phyloP scores from a whole-genome alignment of 306 rosid species.

The Pterocarpus santalinus region DNA sequence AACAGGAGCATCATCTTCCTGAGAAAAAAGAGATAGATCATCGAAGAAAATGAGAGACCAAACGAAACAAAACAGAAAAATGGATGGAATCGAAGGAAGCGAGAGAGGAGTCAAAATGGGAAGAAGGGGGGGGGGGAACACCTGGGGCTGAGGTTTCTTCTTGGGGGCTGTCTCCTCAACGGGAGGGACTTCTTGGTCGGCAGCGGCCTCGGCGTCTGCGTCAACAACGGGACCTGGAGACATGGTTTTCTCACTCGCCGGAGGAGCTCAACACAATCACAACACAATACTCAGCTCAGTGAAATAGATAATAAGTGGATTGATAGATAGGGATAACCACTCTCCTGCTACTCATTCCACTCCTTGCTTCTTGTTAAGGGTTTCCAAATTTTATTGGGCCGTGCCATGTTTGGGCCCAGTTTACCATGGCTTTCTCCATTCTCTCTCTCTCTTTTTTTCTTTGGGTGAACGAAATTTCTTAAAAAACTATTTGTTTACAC shows the following conservation, averaged over 20 bases:
- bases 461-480: no score
- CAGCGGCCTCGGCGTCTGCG: conserved; percentile 47
- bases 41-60: neutral
- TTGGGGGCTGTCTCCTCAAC: conserved; percentile 57
- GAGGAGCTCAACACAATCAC: neutral
- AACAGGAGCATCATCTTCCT: conserved; percentile 69
- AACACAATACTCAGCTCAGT: neutral
- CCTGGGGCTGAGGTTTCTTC: conserved; percentile 60
- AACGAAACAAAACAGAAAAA: neutral
- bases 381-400: conserved; percentile 50
- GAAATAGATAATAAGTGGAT: neutral
- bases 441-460: neutral
- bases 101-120: neutral
- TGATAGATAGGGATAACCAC: conserved; percentile 28
- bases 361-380: conserved; percentile 23
- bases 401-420: conserved; percentile 28
- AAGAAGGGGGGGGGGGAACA: neutral
- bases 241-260: conserved; percentile 57
- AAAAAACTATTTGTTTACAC: no score
- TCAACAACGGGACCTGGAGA: conserved; percentile 82
- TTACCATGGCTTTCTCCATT: neutral
- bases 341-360: neutral
- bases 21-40: conserved; percentile 1
- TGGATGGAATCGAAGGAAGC: neutral
- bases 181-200: conserved; percentile 46